These are phyloP conservation scores for Suillus ampliporus DNA, from an alignment of 768 basidiomycete species.

Conservation along the genomic window DNA sequence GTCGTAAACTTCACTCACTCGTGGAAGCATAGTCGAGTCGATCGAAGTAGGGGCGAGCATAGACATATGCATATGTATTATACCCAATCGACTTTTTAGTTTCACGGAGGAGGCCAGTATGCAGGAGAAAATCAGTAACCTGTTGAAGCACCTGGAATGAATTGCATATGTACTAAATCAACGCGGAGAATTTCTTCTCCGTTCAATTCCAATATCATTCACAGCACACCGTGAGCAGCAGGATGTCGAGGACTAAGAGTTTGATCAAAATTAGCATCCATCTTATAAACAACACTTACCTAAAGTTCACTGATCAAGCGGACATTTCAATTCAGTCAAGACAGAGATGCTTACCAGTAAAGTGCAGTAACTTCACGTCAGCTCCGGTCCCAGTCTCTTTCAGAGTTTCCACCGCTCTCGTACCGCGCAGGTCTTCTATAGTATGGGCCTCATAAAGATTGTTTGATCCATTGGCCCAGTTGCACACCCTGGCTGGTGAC, in stretches of 20 bases:
- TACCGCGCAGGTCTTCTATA: constrained; percentile 84
- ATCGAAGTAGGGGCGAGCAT: constrained; percentile 98
- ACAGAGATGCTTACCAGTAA: constrained; percentile 69
- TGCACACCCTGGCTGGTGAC: constrained; percentile 30
- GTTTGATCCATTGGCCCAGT: constrained; percentile 43
- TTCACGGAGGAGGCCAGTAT: constrained; percentile 93
- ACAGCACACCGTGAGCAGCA: constrained; percentile 97
- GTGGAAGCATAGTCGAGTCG: constrained; percentile 99
- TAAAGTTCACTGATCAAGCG: constrained; percentile 83
- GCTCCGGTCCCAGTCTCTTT: constrained; percentile 71
- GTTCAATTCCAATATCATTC: constrained; percentile 96
- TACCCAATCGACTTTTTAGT: constrained; percentile 99
- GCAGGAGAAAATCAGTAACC: constrained; percentile 48
- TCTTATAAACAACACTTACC: constrained; percentile 47
- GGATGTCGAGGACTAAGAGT: constrained; percentile 84
- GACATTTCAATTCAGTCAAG: constrained; percentile 20
- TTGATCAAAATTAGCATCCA: not conserved
- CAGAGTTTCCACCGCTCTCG: constrained; percentile 81
- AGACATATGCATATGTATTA: constrained; percentile 97
- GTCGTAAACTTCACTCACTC: constrained; percentile 66
- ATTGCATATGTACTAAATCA: constrained; percentile 73
- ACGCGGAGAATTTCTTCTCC: constrained; percentile 93
- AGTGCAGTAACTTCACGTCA: constrained; percentile 88
- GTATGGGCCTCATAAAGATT: constrained; percentile 69
- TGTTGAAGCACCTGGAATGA: not conserved